Evolutionary conservation across 2,329 filamentous ascomycete species (phyloP), one percentile per base, ranked within the genome.

Genomic region (Neurospora sp.): DNA sequence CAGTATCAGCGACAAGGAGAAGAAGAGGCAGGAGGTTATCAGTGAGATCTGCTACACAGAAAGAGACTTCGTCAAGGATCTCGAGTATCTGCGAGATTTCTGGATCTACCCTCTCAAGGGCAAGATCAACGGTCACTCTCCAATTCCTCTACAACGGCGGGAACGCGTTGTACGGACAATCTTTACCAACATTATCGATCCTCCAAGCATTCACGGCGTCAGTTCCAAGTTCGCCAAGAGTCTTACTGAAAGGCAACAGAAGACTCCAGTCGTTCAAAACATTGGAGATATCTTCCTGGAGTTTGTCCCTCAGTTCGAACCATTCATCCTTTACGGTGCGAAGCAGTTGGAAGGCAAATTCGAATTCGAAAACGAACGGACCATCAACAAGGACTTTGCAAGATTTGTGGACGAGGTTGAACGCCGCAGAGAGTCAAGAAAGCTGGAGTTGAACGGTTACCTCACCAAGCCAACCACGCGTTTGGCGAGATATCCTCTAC

Each of bases 31-130:
- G 79, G 96, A 99, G 78, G 92, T 99, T 75, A 97, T 99, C 71
- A 97, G 95, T 6, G 96, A 99, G 79, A 90, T 98, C 72, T 97
- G 96, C 89, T 99, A 99, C 82, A 99, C 96, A 0, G 96, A 99
- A 80, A 89, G 96, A 75, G 96, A 99, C 81, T 99, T 99, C 76
- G 96, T 99, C 78, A 99, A 99, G 83, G 96, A 99, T 80, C 84
- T 99, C 76, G 96, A 99, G 80, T 99, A 99, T 78, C 84, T 99
- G 38, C 89, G 96, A 72, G 96, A 99, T 82, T 99, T 98, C 84
- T 99, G 96, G 96, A 97, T 99, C 82, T 87, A 96, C 74, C 96
- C 96, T 10, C 82, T 99, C 70, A 89, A 93, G 67, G 92, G 91
- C 37, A 89, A 91, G 72, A 86, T 75, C 62, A 73, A 73, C 43